phyloP scores from a whole-genome alignment of 202 grass and related monocot genomes.

The Saccharum hybrid region DNA sequence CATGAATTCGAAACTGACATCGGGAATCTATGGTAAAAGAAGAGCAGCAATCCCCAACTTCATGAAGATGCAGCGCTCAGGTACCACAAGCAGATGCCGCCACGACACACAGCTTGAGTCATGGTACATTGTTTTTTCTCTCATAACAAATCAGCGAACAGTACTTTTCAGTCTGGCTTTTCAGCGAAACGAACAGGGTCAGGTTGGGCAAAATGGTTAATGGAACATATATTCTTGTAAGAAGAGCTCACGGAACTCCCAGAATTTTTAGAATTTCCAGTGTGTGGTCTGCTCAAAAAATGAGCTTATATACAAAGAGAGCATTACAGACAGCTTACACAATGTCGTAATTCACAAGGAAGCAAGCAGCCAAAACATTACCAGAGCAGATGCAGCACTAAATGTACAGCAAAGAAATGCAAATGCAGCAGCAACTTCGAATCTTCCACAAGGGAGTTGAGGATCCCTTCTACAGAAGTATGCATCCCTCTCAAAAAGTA shows the following conservation, averaged over 20 bases:
- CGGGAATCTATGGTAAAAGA: not conserved
- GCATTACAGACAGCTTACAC: slow-evolving; percentile 40
- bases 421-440: slow-evolving; percentile 67
- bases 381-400: slow-evolving; percentile 62
- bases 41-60: not conserved
- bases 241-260: slow-evolving; percentile 8
- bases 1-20: not conserved
- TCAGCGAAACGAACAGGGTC: too few relatives aligned
- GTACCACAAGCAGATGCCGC: not conserved
- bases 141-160: too few relatives aligned
- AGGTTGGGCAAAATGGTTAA: not conserved
- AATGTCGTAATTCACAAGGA: slow-evolving; percentile 61
- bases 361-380: slow-evolving; percentile 82
- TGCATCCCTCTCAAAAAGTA: slow-evolving; percentile 75
- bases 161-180: too few relatives aligned
- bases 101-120: not conserved
- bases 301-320: slow-evolving; percentile 34
- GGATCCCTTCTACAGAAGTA: slow-evolving; percentile 66
- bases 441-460: slow-evolving; percentile 62
- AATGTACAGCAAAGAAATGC: slow-evolving; percentile 75
- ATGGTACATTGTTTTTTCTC: too few relatives aligned
- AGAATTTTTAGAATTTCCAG: slow-evolving; percentile 1
- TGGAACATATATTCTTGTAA: slow-evolving; percentile 7
- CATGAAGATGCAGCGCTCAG: not conserved
- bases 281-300: slow-evolving; percentile 11